Evolutionary conservation across 2,329 filamentous ascomycete genomes (phyloP).

Genomic region (Madurella mycetomatis): DNA sequence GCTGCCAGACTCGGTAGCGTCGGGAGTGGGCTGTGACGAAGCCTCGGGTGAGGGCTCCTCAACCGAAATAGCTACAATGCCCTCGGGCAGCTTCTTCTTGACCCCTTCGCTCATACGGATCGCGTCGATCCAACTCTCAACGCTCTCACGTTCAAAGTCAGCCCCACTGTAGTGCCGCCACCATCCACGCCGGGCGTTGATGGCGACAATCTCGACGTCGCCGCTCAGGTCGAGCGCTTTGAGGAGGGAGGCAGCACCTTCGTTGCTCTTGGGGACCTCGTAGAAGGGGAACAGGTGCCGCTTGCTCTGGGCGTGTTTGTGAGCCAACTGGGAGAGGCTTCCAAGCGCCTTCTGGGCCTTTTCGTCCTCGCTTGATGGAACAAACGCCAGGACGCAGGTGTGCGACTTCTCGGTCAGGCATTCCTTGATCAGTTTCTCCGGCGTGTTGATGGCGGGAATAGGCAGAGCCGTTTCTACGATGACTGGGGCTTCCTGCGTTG

Average conservation of each 20-base stretch:
- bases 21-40: slow-evolving; percentile 32
- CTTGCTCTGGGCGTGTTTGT: slow-evolving; percentile 65
- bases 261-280: slow-evolving; percentile 61
- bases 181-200: slow-evolving; percentile 85
- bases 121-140: slow-evolving; percentile 87
- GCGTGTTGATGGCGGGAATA: slow-evolving; percentile 61
- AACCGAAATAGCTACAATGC: slow-evolving; percentile 41
- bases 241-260: slow-evolving; percentile 51
- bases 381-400: slow-evolving; percentile 77
- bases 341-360: slow-evolving; percentile 54
- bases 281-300: slow-evolving; percentile 79
- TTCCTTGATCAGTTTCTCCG: slow-evolving; percentile 60
- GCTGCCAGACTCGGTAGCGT: slow-evolving; percentile 21
- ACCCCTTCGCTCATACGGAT: slow-evolving; percentile 82
- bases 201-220: slow-evolving; percentile 68
- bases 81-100: slow-evolving; percentile 69
- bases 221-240: slow-evolving; percentile 58
- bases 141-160: slow-evolving; percentile 52
- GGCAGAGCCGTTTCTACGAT: slow-evolving; percentile 55
- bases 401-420: slow-evolving; percentile 73
- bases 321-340: slow-evolving; percentile 66
- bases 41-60: slow-evolving; percentile 42
- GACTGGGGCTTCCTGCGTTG: slow-evolving; percentile 39
- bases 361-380: slow-evolving; percentile 50
- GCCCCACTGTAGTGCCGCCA: slow-evolving; percentile 66